phyloP scores from a whole-genome alignment of 83 land plant species.

The Picea abies region DNA sequence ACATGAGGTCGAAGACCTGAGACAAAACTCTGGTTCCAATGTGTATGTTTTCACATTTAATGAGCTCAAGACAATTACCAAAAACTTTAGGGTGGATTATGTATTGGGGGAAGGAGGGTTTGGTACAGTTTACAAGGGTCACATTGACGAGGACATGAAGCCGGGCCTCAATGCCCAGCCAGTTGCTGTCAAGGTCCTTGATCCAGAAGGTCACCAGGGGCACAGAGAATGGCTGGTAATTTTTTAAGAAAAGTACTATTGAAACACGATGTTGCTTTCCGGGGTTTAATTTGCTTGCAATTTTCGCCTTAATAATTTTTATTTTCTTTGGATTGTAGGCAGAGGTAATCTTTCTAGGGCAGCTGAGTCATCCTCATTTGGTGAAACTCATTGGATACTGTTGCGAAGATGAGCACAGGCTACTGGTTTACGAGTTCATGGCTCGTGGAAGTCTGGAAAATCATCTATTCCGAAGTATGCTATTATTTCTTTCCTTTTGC shows the following conservation, averaged over 20 bases:
- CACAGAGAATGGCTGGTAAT: slow-evolving; percentile 82
- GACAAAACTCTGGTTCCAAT: slow-evolving; percentile 47
- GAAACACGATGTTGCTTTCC: background rate
- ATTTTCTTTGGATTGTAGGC: slow-evolving; percentile 49
- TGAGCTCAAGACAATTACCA: slow-evolving; percentile 86
- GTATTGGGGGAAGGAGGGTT: slow-evolving; percentile 89
- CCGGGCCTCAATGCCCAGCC: slow-evolving; percentile 79
- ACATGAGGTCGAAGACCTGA: slow-evolving; percentile 47
- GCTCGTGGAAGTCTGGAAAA: slow-evolving; percentile 90
- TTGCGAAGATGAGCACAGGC: slow-evolving; percentile 87
- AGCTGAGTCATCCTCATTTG: slow-evolving; percentile 83
- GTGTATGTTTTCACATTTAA: slow-evolving; percentile 70
- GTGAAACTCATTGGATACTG: slow-evolving; percentile 91
- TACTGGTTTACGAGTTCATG: slow-evolving; percentile 93
- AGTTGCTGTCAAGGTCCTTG: slow-evolving; percentile 89
- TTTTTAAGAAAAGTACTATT: background rate
- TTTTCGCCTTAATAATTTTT: background rate
- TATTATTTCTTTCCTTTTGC: background rate
- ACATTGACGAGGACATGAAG: slow-evolving; percentile 83
- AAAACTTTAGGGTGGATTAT: slow-evolving; percentile 84
- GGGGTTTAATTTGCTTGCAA: background rate
- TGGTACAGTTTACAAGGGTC: slow-evolving; percentile 86
- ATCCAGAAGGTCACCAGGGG: slow-evolving; percentile 84
- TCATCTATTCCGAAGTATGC: slow-evolving; percentile 87
- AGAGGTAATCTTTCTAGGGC: slow-evolving; percentile 87